Conservation (phyloP, 1,284 basidiomycete genomes). For the Ganoderma lucidum region DNA sequence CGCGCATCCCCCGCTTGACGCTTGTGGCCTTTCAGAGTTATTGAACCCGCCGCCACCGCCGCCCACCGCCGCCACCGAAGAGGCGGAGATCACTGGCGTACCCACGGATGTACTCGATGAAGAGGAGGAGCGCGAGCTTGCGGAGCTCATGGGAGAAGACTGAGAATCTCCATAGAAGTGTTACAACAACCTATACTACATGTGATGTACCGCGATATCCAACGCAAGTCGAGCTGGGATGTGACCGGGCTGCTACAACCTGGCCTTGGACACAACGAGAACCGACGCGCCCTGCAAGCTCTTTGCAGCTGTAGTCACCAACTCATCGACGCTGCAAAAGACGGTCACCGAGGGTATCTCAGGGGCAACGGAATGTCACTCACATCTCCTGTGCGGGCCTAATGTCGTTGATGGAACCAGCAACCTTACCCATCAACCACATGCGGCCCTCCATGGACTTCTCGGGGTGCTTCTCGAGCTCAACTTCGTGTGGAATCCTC, state of each 20-base stretch:
- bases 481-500: conserved; percentile 79
- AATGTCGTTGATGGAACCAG: conserved; percentile 80
- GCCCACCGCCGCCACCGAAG: conserved; percentile 35
- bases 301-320: conserved; percentile 64
- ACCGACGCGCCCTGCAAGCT: conserved; percentile 50
- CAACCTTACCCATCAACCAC: conserved; percentile 90
- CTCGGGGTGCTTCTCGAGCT: conserved; percentile 75
- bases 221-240: background rate
- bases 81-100: conserved; percentile 33
- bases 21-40: conserved; percentile 51
- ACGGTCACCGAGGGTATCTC: background rate
- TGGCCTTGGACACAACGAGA: conserved; percentile 48
- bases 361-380: conserved; percentile 35
- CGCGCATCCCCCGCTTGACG: background rate
- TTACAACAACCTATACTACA: background rate
- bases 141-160: conserved; percentile 76
- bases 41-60: conserved; percentile 51
- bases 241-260: conserved; percentile 45
- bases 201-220: background rate
- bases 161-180: conserved; percentile 26
- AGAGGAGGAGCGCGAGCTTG: conserved; percentile 78
- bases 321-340: conserved; percentile 68
- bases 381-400: conserved; percentile 86
- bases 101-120: conserved; percentile 64
- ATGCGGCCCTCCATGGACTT: conserved; percentile 65